Conservation (phyloP, 2,329 filamentous ascomycete genomes). For the Boeremia lycopersici region DNA sequence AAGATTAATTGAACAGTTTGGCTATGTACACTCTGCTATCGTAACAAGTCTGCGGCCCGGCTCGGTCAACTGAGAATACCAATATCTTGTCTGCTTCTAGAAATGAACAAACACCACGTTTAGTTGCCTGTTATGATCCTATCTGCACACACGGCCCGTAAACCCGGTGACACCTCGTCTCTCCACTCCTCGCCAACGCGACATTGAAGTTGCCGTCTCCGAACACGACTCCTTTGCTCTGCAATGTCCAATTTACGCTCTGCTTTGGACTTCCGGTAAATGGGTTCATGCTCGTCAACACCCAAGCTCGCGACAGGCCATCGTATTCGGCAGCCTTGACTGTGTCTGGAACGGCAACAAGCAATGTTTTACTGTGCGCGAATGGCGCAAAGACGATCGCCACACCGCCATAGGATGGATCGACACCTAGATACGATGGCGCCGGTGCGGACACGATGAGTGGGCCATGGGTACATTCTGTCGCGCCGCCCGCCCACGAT, state of each 20-base stretch:
- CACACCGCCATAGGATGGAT: constrained; percentile 18
- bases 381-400: constrained; percentile 44
- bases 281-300: constrained; percentile 44
- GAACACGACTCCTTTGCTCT: constrained; percentile 50
- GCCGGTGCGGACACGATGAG: constrained; percentile 31
- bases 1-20: background rate
- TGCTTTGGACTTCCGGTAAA: constrained; percentile 27
- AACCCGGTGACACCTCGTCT: constrained; percentile 17
- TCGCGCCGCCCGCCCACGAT: constrained; percentile 39
- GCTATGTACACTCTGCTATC: constrained; percentile 5
- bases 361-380: constrained; percentile 36
- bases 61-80: background rate
- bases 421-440: constrained; percentile 8
- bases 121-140: background rate
- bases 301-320: constrained; percentile 42
- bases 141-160: constrained; percentile 10
- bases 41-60: background rate
- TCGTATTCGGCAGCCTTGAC: constrained; percentile 30
- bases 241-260: constrained; percentile 48
- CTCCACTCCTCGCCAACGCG: constrained; percentile 18
- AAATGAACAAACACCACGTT: too few relatives aligned
- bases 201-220: constrained; percentile 38
- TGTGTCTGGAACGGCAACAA: constrained; percentile 39
- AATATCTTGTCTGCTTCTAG: background rate
- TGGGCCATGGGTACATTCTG: constrained; percentile 40